Base-by-base conservation (phyloP, 1,284 basidiomycete species). In the Fomitiporia mediterranea region DNA sequence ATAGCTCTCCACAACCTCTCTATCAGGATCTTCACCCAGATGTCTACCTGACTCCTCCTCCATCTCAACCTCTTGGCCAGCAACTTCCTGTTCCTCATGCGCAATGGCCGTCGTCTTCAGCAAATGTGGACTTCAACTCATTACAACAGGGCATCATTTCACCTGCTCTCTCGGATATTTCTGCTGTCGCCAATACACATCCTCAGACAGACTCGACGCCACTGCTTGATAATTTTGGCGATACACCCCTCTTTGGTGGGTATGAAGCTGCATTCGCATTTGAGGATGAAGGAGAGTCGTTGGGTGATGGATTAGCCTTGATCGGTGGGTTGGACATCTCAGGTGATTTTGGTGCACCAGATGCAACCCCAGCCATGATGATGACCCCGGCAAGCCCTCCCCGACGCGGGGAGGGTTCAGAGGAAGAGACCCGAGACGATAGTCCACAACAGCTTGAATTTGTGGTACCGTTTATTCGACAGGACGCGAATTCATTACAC, bases 151-250 rank as follows among this genome's bases (percentile, higher is more conserved):
- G 51, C 35, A 34, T 54, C 23, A 37, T 58, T n/a, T 54, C 57
- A 11, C 57, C 57, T 48, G 57, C 57, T 4, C 38, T 54, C 25
- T 54, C 57, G 5, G 57, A 54, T 23, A 46, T 39, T 19, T 58
- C 27, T 13, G 39, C 7, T 19, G 35, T n/a, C 4, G 39, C 50
- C 11, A 19, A 51, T 27, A n/a, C n/a, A n/a, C n/a, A n/a, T n/a
- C n/a, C n/a, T n/a, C n/a, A n/a, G n/a, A n/a, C n/a, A n/a, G n/a
- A n/a, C n/a, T 35, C 39, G 28, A 39, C 15, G 37, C 17, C 21
- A n/a, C 37, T 37, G 35, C n/a, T 21, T 2, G 15, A 6, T 13
- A 32, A 49, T 19, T 25, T 49, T 27, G 19, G 37, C n/a, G 34
- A 55, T 21, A 55, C 55, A 15, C 55, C 55, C 11, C 32, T 51